Base-by-base conservation (phyloP, 345 rosid genomes). In the Gossypium herbaceum region DNA sequence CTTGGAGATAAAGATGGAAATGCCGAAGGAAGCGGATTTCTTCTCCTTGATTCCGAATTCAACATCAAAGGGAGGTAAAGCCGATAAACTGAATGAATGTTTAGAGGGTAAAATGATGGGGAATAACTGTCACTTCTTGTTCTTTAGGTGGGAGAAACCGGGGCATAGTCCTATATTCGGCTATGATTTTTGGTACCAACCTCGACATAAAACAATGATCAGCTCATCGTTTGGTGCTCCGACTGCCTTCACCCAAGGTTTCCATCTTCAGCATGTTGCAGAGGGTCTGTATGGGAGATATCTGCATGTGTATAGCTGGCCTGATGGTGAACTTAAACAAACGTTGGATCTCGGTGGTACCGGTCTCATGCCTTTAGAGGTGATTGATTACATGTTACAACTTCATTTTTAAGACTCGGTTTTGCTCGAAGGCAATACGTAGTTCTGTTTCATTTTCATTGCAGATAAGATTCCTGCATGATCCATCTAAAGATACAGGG, bases 181-280 rank as follows among this genome's bases (percentile, higher is more conserved):
- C 44, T 92, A 89, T 76, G 97, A 94, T 84, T 94, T 86, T 72
- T 92, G 97, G 98, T 94, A 94, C 85, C 97, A 94, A 72, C 97
- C 97, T n/a, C 93, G 86, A 16, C 97, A 89, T 83, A 88, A 92
- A 79, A 92, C 92, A 9, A 92, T 92, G 97, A 92, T 92, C 74
- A 89, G 98, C 83, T 77, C 98, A 64, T 88, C 98, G 9, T 94
- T 93, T 92, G 98, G 97, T 58, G 97, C 98, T 75, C 98, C 98
- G 27, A 75, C 85, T 27, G 98, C 97, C 34, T 94, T 92, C 68
- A 72, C 86, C 57, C 84, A 88, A 82, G 98, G 98, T 13, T 92
- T 94, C 55, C 51, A 92, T 81, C 92, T 70, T 63, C 91, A 92
- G 78, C 85, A 94, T 20, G 91, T 94, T 17, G 78, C 93, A 0